Percentiles rank a stretch among this genome's conserved stretches.
phyloP scores from a whole-genome alignment of 352 stramenopile genomes.

The Phytopythium kandeliae region DNA sequence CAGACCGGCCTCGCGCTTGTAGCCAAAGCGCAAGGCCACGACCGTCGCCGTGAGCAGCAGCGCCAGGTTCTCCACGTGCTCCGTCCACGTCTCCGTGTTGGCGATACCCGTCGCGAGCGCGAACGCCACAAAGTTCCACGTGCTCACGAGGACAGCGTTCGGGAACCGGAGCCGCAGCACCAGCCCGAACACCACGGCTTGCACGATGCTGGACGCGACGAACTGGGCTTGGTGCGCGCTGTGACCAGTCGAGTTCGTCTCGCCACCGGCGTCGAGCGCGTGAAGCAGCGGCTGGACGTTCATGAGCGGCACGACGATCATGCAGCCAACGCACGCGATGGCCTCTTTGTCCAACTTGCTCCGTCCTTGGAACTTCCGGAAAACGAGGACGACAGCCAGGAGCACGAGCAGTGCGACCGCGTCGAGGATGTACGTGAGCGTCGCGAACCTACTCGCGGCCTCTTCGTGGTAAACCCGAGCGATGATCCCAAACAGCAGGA shows the following conservation, averaged over 20 bases:
- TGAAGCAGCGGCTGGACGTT: conserved; percentile 38
- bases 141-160: conserved; percentile 41
- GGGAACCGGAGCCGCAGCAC: conserved; percentile 52
- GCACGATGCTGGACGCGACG: conserved; percentile 45
- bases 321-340: conserved; percentile 16
- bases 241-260: background rate
- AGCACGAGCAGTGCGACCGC: conserved; percentile 15
- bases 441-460: conserved; percentile 9
- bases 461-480: conserved; percentile 33
- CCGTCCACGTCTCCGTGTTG: conserved; percentile 21
- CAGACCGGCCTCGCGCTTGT: conserved; percentile 57
- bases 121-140: conserved; percentile 31
- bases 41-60: conserved; percentile 25
- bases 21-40: conserved; percentile 41
- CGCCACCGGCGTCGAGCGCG: background rate
- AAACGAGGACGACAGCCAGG: conserved; percentile 19
- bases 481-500: conserved; percentile 34
- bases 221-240: conserved; percentile 16
- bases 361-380: conserved; percentile 26
- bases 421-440: conserved; percentile 35
- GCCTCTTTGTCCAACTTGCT: conserved; percentile 29
- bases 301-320: conserved; percentile 30
- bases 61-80: conserved; percentile 34
- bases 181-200: conserved; percentile 51
- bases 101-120: conserved; percentile 14